Evolutionary conservation across 768 basidiomycete species (phyloP).

Genomic region (Mycena chlorophos): DNA sequence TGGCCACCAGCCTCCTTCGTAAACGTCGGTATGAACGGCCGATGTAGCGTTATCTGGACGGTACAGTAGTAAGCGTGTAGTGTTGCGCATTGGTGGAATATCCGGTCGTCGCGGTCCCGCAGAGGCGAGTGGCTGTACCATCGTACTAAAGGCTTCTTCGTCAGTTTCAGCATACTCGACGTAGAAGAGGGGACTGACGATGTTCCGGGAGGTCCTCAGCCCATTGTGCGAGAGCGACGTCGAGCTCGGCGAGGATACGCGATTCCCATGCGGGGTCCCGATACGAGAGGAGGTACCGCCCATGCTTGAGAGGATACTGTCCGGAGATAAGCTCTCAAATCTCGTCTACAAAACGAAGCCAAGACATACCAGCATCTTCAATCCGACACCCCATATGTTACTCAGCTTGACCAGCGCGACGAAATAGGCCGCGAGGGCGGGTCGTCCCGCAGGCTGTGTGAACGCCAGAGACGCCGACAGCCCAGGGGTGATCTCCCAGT

Average conservation of each 20-base stretch:
- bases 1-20: background rate
- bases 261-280: background rate
- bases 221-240: background rate
- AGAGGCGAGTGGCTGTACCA: background rate
- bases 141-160: background rate
- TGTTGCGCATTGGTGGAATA: background rate
- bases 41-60: background rate
- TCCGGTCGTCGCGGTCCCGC: background rate
- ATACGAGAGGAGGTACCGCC: background rate
- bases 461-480: slow-evolving; percentile 45
- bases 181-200: background rate
- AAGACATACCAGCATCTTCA: slow-evolving; percentile 29
- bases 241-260: background rate
- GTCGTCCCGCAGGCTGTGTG: slow-evolving; percentile 43
- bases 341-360: background rate
- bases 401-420: slow-evolving; percentile 39
- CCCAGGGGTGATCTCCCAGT: slow-evolving; percentile 18
- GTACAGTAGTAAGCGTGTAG: background rate
- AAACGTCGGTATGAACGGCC: slow-evolving; percentile 1
- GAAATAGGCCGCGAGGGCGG: slow-evolving; percentile 38
- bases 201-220: background rate
- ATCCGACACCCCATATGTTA: slow-evolving; percentile 43
- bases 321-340: background rate
- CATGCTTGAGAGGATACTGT: background rate
- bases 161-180: background rate